Base-by-base conservation (phyloP, 768 basidiomycete species). In the Peribolospora baueri region DNA sequence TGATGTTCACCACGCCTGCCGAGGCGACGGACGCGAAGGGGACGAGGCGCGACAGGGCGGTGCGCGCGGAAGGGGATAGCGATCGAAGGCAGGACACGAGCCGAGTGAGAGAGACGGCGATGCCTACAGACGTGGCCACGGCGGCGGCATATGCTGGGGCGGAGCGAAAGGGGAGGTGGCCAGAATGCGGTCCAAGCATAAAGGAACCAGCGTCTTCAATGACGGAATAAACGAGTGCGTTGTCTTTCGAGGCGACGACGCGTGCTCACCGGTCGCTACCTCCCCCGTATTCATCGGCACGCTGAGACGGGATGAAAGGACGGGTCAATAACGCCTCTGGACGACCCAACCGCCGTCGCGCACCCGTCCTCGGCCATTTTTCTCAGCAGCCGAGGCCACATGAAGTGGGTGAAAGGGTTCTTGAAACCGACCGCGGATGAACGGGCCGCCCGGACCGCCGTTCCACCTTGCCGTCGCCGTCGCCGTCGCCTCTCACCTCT, bases 1-100 rank as follows among this genome's bases (percentile, higher is more conserved):
- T 65, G 55, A 63, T 68, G 64, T 70, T 70, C 55, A 71, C 70
- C 47, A 68, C 64, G 9, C 70, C 70, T 11, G 70, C 70, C 38
- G 61, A 63, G 4, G 69, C 70, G 5, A 71, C 70, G 43, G 65
- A 64, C 4, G 64, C 69, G 54, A 71, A 71, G 3, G 70, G 70
- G 1, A 65, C 61, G 42, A 65, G 56, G 45, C 60, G 60, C 41
- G 53, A 53, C 36, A 65, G 57, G n/a, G 61, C 57, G 6, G 55
- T 51, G 9, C 53, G 50, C 3, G 59, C 53, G 10, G 51, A n/a
- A 3, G 59, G 58, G 4, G 59, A 52, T n/a, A 59, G 48, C 42
- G 14, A 5, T 5, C 58, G 49, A 4, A 62, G 54, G 13, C 61
- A 58, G 5, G 70, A 69, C 4, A 71, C 70, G 42, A 68, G 52